phyloP scores from a whole-genome alignment of 164 flowering plant genomes.

The Liriodendron chinense region DNA sequence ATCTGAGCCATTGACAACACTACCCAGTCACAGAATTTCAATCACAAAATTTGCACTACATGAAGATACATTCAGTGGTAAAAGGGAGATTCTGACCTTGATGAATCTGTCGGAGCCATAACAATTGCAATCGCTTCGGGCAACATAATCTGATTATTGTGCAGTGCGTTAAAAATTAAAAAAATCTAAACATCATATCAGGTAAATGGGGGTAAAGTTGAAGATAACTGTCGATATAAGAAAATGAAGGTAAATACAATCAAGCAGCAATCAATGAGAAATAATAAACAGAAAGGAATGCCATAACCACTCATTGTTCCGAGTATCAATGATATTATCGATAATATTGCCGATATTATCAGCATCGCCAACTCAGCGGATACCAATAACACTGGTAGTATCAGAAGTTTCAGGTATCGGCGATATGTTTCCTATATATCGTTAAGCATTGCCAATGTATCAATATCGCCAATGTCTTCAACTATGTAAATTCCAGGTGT shows the following conservation, averaged over 20 bases:
- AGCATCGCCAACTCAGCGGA: too few species aligned
- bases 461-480: too few species aligned
- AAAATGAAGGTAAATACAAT: too few species aligned
- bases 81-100: slow-evolving; percentile 34
- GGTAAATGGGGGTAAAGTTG: background rate
- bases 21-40: background rate
- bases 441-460: too few species aligned
- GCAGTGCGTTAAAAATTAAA: background rate
- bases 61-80: background rate
- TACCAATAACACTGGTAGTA: too few species aligned
- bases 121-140: slow-evolving; percentile 97
- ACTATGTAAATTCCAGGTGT: too few species aligned
- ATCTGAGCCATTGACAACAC: background rate
- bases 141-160: slow-evolving; percentile 65
- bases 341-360: too few species aligned
- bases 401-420: too few species aligned
- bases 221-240: too few species aligned
- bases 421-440: too few species aligned
- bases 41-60: background rate
- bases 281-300: background rate
- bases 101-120: slow-evolving; percentile 91
- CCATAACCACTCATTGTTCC: too few species aligned
- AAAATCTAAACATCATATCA: background rate
- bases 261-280: background rate
- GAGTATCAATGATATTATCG: too few species aligned